phyloP scores from a whole-genome alignment of 2,329 filamentous ascomycete species.

The Bipolaris sorokiniana region DNA sequence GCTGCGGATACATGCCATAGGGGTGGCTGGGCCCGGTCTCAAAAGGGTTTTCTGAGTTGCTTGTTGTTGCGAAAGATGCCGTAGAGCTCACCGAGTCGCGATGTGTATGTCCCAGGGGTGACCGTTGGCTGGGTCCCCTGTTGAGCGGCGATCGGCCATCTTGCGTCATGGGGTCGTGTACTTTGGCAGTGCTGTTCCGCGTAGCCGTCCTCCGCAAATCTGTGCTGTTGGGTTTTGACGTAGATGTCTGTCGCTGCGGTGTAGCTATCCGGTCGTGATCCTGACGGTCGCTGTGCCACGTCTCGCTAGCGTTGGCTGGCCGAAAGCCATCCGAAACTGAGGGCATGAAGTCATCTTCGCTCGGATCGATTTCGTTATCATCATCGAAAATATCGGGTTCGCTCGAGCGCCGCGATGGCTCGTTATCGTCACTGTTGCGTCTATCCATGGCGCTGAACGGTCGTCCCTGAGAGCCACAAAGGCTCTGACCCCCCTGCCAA shows the following conservation, averaged over 20 bases:
- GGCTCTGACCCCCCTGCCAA: slow-evolving; percentile 36
- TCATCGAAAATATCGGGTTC: slow-evolving; percentile 57
- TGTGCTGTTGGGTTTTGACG: slow-evolving; percentile 25
- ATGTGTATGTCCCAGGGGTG: slow-evolving; percentile 35
- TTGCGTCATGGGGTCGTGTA: slow-evolving; percentile 31
- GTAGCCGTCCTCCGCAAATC: slow-evolving; percentile 43
- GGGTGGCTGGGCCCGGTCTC: slow-evolving; percentile 80
- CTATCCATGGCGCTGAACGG: slow-evolving; percentile 47
- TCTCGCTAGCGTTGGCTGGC: slow-evolving; percentile 41
- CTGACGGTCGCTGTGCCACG: slow-evolving; percentile 27
- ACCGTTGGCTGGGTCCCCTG: slow-evolving; percentile 32
- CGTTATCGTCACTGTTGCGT: slow-evolving; percentile 43
- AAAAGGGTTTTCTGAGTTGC: slow-evolving; percentile 67
- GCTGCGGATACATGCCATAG: slow-evolving; percentile 83
- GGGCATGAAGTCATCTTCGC: slow-evolving; percentile 52
- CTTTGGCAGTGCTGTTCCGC: slow-evolving; percentile 48
- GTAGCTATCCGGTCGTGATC: slow-evolving; percentile 33
- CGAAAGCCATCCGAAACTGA: slow-evolving; percentile 55
- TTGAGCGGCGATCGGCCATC: slow-evolving; percentile 32
- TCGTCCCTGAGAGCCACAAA: slow-evolving; percentile 41
- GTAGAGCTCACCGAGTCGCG: slow-evolving; percentile 48
- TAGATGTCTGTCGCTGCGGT: slow-evolving; percentile 33
- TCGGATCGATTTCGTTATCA: slow-evolving; percentile 52
- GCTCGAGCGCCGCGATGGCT: slow-evolving; percentile 35
- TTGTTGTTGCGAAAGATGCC: slow-evolving; percentile 51